Evolutionary conservation across 2,329 filamentous ascomycete genomes (phyloP), one percentile per base, ranked within the genome.

Genomic region (Trichoderma semiorbis): DNA sequence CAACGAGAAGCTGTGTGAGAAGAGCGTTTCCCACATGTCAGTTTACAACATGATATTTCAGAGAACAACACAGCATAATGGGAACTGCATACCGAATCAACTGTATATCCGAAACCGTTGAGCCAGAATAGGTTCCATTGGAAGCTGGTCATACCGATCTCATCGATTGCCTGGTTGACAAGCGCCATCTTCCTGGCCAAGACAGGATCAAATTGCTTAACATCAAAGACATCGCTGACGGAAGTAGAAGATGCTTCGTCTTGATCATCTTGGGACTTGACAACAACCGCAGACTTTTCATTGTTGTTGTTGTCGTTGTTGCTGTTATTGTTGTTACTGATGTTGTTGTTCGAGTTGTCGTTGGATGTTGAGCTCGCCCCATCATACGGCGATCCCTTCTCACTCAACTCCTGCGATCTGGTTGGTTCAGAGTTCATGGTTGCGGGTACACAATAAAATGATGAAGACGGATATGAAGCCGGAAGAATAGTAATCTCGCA

Each of bases 71-170:
- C 2, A 60, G 2, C 0, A 12, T n/a, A 5, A 24, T 16, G 12
- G n/a, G 18, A 14, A 11, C 12, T 21, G 21, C 62, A 39, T 64
- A 72, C 70, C 32, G 70, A 70, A 47, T 72, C 67, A 34, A 72
- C 66, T 5, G 66, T 67, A 53, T 72, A 71, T 30, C 63, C 72
- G 34, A 72, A 71, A 7, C 62, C 72, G 11, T 73, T 72, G 3
- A 73, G 63, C n/a, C 18, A 72, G 16, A 72, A 73, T 16, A 73
- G 34, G 14, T 72, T 72, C 69, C 72, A 73, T 12, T 73, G 72
- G n/a, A 73, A 73, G 43, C 24, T 11, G 5, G 72, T 72, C 72
- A 73, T 72, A 14, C 69, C 72, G 36, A 73, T 73, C 47, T 73
- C 69, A 14, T 69, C 72, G 43, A 73, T 73, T 8, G 72, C 69